phyloP scores from a whole-genome alignment of 257 asterid species.

The Solanum corneliomulleri region DNA sequence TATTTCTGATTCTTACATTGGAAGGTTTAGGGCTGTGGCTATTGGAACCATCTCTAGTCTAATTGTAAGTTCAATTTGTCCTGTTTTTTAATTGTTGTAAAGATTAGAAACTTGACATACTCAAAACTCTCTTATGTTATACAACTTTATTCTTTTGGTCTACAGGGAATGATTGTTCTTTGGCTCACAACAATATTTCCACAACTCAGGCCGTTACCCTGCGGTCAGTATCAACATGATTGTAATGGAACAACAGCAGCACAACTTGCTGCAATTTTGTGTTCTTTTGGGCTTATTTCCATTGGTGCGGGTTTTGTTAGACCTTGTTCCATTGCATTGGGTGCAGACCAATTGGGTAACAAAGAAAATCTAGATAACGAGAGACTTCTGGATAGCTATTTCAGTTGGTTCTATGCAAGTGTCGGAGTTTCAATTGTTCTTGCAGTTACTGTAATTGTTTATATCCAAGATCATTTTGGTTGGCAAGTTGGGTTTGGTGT shows the following conservation, averaged over 20 bases:
- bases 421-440: neutral
- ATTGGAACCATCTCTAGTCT: constrained; percentile 6
- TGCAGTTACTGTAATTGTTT: constrained; percentile 5
- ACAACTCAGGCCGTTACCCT: neutral
- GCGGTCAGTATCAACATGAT: neutral
- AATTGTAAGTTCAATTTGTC: constrained; percentile 1
- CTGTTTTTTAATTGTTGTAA: neutral
- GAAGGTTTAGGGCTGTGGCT: constrained; percentile 4
- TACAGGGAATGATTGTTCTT: constrained; percentile 3
- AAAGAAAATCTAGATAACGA: neutral
- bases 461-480: constrained; percentile 10
- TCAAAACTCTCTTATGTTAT: neutral
- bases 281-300: neutral
- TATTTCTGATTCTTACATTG: constrained; percentile 7
- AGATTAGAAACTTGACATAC: neutral
- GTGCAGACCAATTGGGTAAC: constrained; percentile 1
- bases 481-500: constrained; percentile 14
- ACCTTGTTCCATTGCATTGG: constrained; percentile 10
- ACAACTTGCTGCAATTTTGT: neutral
- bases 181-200: constrained; percentile 8
- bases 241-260: neutral
- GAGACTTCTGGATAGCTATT: neutral
- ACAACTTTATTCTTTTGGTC: neutral
- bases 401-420: constrained; percentile 9
- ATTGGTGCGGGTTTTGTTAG: constrained; percentile 10